Evolutionary conservation across 805 yeast species (phyloP), one percentile per base, ranked within the genome.

Genomic region (Candida sanyiensis): DNA sequence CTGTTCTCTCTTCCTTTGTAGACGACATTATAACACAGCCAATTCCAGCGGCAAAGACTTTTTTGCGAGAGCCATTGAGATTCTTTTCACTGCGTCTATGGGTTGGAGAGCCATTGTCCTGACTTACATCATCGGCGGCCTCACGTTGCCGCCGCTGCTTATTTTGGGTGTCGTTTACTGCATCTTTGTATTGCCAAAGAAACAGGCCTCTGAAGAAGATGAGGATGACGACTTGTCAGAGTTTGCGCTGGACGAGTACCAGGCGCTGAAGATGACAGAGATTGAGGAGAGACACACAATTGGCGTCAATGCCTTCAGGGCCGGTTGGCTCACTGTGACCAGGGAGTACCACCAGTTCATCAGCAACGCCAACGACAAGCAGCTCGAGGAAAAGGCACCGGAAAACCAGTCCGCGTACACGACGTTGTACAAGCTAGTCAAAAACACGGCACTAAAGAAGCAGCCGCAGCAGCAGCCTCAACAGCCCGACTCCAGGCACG

Each of bases 271-370:
- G 46, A 77, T 80, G 4, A 83, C 83, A 0, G 79, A 74, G 43
- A 51, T 82, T n/a, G 79, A 80, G 40, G 89, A 83, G 49, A 59
- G 62, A 10, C 60, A 63, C 28, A 65, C 68, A n/a, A 57, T 74
- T 0, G 94, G 93, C 3, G 73, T 82, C 1, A 75, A 77, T 19
- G 72, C 86, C 0, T 71, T 61, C 48, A 75, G 71, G 54, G 64
- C 75, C 9, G 96, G 95, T 7, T 85, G 94, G 95, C 62, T 87
- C 2, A 75, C 82, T 3, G 89, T 89, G n/a, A 83, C 95, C 0
- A 79, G 77, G 44, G 90, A 83, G 47, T 84, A 80, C 55, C 69
- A 82, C 61, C 64, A 70, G 41, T 66, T 72, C 60, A 49, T 49
- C 52, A 29, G 54, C 46, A 37, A 56, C 47, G 48, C 50, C 65